Conservation (phyloP, 305 asterid species). For the Plantago coronopus region DNA sequence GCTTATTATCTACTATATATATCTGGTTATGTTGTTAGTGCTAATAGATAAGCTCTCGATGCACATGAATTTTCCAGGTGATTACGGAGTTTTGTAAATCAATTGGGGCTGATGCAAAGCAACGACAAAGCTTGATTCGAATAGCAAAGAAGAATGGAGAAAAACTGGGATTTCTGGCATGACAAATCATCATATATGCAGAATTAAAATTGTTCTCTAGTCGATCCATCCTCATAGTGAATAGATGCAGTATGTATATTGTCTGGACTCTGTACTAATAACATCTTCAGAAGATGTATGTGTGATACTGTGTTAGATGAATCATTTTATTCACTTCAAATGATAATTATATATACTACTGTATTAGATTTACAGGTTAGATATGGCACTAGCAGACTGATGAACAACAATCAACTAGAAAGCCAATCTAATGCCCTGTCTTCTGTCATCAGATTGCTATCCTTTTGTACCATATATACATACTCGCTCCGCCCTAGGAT, state of each 20-base stretch:
- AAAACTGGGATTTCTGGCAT: constrained; percentile 79
- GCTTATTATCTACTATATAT: too few relatives aligned
- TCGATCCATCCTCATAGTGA: not conserved
- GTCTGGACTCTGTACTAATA: not conserved
- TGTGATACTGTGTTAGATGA: not conserved
- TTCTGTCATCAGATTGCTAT: too few relatives aligned
- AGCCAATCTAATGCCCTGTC: too few relatives aligned
- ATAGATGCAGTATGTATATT: not conserved
- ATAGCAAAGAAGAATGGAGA: constrained; percentile 83
- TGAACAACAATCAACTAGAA: too few relatives aligned
- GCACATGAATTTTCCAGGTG: constrained; percentile 33
- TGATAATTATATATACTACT: too few relatives aligned
- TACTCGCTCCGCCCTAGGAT: too few relatives aligned
- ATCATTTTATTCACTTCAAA: not conserved
- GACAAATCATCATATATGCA: constrained; percentile 16
- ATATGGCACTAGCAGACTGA: too few relatives aligned
- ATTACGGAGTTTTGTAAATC: constrained; percentile 86
- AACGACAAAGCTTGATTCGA: constrained; percentile 78
- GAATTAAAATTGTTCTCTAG: not conserved
- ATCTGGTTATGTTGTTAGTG: too few relatives aligned
- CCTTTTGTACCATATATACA: too few relatives aligned
- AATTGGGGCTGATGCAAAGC: constrained; percentile 83
- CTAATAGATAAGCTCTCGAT: too few relatives aligned
- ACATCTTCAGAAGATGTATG: not conserved
- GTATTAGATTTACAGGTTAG: too few relatives aligned